These are phyloP conservation scores for Dalbergia cultrata DNA, from an alignment of 306 rosid species.

Conservation along the genomic window DNA sequence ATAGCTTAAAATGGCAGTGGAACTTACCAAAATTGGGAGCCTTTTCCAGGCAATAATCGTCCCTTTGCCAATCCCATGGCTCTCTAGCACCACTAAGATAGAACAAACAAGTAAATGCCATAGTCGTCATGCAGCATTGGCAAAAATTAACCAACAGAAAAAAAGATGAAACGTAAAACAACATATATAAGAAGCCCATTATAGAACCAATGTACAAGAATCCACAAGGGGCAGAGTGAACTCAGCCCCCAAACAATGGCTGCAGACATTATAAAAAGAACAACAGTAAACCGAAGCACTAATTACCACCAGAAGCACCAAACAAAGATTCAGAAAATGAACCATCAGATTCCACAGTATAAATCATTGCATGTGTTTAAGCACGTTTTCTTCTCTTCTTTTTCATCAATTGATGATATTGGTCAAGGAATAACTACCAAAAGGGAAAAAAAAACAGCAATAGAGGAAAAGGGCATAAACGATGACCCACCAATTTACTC, in stretches of 20 bases:
- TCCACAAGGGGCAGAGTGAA: constrained; percentile 13
- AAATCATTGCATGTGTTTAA: constrained; percentile 28
- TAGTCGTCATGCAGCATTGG: constrained; percentile 32
- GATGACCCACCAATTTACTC: constrained; percentile 64
- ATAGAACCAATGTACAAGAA: constrained; percentile 39
- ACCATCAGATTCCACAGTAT: constrained; percentile 44
- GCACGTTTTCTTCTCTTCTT: constrained; percentile 22
- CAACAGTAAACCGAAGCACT: constrained; percentile 36
- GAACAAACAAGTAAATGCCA: constrained; percentile 25
- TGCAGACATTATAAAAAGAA: constrained; percentile 34
- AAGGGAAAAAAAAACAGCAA: constrained; percentile 26
- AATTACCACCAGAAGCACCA: background rate
- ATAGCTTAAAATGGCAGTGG: background rate
- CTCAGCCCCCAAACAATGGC: constrained; percentile 31
- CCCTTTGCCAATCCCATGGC: constrained; percentile 73
- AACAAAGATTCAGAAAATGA: constrained; percentile 14
- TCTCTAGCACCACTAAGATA: constrained; percentile 52
- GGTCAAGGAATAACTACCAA: constrained; percentile 34
- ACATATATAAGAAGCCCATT: constrained; percentile 23
- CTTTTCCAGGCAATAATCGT: constrained; percentile 54
- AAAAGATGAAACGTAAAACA: constrained; percentile 9
- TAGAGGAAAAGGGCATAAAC: constrained; percentile 38
- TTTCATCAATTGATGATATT: constrained; percentile 26
- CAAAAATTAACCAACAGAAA: constrained; percentile 16
- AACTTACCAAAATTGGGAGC: constrained; percentile 66